Conservation (phyloP, 768 basidiomycete species). For the Lactarius hatsudake region DNA sequence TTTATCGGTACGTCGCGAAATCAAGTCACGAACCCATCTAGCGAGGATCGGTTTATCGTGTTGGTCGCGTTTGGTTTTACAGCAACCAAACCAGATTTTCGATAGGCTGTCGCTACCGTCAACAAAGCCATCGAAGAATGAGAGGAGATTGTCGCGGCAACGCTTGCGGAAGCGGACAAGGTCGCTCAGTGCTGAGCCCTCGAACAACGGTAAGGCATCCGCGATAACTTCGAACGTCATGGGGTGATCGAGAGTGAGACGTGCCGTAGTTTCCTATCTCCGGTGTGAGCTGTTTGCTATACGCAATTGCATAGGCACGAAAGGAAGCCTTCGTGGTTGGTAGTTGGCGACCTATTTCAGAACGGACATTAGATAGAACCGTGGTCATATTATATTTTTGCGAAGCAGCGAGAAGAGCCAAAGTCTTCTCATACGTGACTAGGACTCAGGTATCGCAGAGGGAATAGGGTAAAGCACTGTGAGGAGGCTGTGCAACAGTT, state of each 20-base stretch:
- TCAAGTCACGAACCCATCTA: not conserved
- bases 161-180: not conserved
- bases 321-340: too few species aligned
- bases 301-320: not conserved
- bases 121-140: not conserved
- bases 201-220: not conserved
- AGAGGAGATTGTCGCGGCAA: not conserved
- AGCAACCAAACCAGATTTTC: too few species aligned
- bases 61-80: too few species aligned
- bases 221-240: not conserved
- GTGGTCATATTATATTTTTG: slow-evolving; percentile 13
- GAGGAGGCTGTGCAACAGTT: not conserved
- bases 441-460: not conserved
- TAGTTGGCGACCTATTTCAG: not conserved
- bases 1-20: not conserved
- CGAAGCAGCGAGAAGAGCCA: slow-evolving; percentile 23
- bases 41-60: not conserved
- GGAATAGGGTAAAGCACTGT: not conserved
- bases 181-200: not conserved
- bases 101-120: not conserved
- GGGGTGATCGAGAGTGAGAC: not conserved
- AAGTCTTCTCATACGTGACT: not conserved
- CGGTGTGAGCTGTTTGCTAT: not conserved
- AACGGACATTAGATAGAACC: not conserved
- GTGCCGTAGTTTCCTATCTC: not conserved